Evolutionary conservation across 192 early-diverging fungal genomes (phyloP), one percentile per base, ranked within the genome.

Genomic region (Coemansia sp.): DNA sequence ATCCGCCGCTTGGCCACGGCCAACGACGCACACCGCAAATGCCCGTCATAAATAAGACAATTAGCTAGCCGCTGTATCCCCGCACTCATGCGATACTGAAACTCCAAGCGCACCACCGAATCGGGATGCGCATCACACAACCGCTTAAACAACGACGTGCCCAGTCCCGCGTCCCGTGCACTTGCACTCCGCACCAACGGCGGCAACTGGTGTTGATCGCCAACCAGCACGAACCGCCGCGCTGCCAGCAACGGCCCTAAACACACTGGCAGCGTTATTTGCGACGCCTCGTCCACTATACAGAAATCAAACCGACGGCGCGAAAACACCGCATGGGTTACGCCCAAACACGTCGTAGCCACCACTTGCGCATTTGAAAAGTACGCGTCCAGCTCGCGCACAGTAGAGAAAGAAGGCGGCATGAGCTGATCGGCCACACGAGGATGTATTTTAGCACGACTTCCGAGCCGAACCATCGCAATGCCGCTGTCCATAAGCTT

Each of bases 201-300:
- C 39, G 92, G 91, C 14, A 98, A 82, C 72, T 98, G 96, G 69
- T 96, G 92, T 62, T 96, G 91, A 69, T 98, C 96, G 37, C 96
- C 96, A 13, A 98, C 95, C 7, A 98, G 73, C 8, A 98, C 86
- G 87, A 97, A 97, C 10, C 70, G 82, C n/a, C 86, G 71, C 0
- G 94, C 90, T 60, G 84, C 89, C 3, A 89, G 85, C 35, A 98
- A 68, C 7, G 96, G 94, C 4, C 94, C 96, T 32, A 98, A 58
- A 61, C 93, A 94, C 5, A 90, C 88, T 0, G 96, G 96, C 29
- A 97, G 66, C 16, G 92, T 93, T 23, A 98, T 86, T 73, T 98
- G 96, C 14, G 95, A 94, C 9, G 95, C 94, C 61, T 98, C 96
- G 73, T 98, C 96, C 5, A 98, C 87, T 54, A 98, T 95, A 66